Evolutionary conservation across 192 early-diverging fungal species (phyloP).

Genomic region (Coemansia sp.): DNA sequence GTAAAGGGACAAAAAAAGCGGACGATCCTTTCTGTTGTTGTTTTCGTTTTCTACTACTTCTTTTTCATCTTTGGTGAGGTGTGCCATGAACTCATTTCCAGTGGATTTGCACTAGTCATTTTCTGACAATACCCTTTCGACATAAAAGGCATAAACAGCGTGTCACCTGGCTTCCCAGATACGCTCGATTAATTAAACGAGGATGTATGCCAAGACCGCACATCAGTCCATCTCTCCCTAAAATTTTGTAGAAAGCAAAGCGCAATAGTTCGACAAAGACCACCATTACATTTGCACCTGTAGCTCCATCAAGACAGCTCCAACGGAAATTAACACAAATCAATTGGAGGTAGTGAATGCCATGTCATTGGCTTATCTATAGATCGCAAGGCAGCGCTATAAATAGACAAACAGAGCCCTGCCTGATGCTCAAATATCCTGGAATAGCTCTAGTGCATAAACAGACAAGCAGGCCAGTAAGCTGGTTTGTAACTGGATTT

Average conservation of each 20-base stretch:
- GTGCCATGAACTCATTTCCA: background rate
- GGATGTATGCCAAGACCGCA: background rate
- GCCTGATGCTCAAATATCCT: background rate
- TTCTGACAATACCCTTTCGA: background rate
- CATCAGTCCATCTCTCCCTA: background rate
- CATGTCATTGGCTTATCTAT: background rate
- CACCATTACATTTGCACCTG: background rate
- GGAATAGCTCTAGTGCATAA: background rate
- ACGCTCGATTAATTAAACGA: background rate
- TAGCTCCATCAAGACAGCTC: background rate
- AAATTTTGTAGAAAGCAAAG: slow-evolving; percentile 2
- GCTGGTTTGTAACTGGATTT: slow-evolving; percentile 1
- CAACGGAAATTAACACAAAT: background rate
- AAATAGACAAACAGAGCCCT: background rate
- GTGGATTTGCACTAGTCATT: background rate
- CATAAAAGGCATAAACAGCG: background rate
- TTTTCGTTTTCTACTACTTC: background rate
- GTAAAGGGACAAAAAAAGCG: background rate
- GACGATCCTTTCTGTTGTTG: slow-evolving; percentile 8
- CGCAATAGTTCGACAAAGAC: background rate
- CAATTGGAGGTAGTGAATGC: background rate
- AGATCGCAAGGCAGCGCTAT: background rate
- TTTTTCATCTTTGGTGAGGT: background rate
- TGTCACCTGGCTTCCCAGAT: slow-evolving; percentile 8
- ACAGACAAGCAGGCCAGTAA: background rate